Conservation (phyloP, 305 asterid species). For the Fraxinus albicans region DNA sequence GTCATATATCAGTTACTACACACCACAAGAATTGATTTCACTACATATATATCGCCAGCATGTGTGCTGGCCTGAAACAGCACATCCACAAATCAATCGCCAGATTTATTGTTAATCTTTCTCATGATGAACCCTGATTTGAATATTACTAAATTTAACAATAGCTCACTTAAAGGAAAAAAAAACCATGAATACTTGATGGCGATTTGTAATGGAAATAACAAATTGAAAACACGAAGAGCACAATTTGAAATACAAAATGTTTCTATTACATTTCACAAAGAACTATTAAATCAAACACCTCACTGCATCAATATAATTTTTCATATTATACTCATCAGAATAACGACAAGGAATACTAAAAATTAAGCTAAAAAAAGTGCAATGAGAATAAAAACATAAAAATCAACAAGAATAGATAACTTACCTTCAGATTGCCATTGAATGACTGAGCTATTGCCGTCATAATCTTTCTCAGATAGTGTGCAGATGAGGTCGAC, state of each 20-base stretch:
- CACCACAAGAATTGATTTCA: neutral
- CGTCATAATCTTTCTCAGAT: constrained; percentile 30
- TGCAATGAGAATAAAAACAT: neutral
- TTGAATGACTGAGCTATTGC: constrained; percentile 49
- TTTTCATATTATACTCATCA: neutral
- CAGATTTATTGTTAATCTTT: neutral
- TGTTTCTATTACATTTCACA: neutral
- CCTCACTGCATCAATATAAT: neutral
- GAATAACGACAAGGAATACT: neutral
- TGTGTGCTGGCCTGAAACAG: neutral
- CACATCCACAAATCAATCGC: neutral
- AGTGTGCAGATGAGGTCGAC: neutral
- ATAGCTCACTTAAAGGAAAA: neutral
- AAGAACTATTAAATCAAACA: neutral
- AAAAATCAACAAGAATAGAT: neutral
- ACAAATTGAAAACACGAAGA: neutral
- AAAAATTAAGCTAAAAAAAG: neutral
- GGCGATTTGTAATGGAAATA: neutral
- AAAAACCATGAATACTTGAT: neutral
- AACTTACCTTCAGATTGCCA: constrained; percentile 58
- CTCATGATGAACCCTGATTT: neutral
- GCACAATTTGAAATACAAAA: neutral
- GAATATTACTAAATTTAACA: neutral
- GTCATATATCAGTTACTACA: neutral
- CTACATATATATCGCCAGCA: neutral